Base-by-base conservation (phyloP, 306 rosid species). In the Clitoria ternatea region DNA sequence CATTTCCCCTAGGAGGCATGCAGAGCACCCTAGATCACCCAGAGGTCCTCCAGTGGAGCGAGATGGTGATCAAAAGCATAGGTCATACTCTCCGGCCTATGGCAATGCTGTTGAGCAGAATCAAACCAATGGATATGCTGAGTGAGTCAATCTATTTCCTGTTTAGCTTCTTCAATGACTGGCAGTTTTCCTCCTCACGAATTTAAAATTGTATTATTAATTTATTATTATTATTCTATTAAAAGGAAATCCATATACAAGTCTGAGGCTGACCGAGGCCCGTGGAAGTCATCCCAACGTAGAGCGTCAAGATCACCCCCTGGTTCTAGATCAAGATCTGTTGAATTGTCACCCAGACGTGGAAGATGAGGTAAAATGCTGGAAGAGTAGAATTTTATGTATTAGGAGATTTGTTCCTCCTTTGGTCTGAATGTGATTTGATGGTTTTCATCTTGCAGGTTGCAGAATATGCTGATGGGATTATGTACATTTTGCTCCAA, bases 81-180 rank as follows among this genome's bases (percentile, higher is more conserved):
- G 95, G 73, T 77, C 93, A 36, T 90, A 90, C 76, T 90, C 98
- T 82, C 96, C 96, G 1, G 87, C 80, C 66, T 90, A 84, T 70
- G 96, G 74, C 32, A 72, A 82, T 76, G 92, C 54, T 54, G 66
- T 78, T 72, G 97, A 79, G 66, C 85, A 74, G 55, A 60, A 64
- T 78, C 84, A 62, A 36, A 59, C 79, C 73, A 89, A 84, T 62
- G 92, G 85, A 43, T 85, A 84, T 80, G 81, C 67, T 11, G 89
- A 83, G 92, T 87, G 80, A 88, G 89, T 85, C 15, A 12, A 26
- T 55, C 27, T 52, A 12, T 43, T 6, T 60, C 23, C 9, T 40
- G 11, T 13, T 54, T 27, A 35, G 65, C 56, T 75, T 30, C 47
- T 42, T 60, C 35, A 27, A 13, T 40, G 6, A 29, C 3, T 10